phyloP scores from a whole-genome alignment of 345 rosid species.

The Corchorus olitorius region DNA sequence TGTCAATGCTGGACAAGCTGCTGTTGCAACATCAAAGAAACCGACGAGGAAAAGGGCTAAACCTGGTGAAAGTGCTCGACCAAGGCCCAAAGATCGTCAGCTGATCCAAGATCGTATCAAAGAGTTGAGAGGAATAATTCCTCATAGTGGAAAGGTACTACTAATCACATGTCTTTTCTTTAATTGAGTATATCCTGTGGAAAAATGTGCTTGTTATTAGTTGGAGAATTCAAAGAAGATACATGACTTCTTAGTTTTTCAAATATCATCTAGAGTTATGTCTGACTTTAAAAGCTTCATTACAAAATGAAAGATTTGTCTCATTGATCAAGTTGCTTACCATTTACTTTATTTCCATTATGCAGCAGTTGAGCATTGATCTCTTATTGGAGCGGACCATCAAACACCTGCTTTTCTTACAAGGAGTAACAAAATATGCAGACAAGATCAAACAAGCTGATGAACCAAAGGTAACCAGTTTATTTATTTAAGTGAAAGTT shows the following conservation, averaged over 20 bases:
- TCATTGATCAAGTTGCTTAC: background rate
- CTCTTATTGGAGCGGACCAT: conserved; percentile 77
- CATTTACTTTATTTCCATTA: conserved; percentile 10
- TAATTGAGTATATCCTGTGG: conserved; percentile 2
- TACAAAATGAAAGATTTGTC: background rate
- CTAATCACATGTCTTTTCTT: conserved; percentile 16
- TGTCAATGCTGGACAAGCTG: conserved; percentile 47
- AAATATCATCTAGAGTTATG: no score
- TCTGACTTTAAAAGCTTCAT: no score
- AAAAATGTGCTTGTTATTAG: background rate
- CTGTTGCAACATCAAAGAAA: conserved; percentile 40
- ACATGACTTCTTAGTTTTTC: no score
- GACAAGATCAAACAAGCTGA: conserved; percentile 71
- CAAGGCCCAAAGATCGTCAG: conserved; percentile 97
- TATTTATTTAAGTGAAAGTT: background rate
- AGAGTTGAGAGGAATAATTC: conserved; percentile 85
- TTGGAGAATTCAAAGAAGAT: background rate
- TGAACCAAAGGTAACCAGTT: conserved; percentile 61
- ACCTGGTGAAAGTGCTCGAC: conserved; percentile 79
- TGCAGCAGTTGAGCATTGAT: conserved; percentile 85
- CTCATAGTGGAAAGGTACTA: conserved; percentile 79
- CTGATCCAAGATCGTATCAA: conserved; percentile 91
- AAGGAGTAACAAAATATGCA: conserved; percentile 74
- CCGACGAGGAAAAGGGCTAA: conserved; percentile 66
- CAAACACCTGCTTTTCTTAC: conserved; percentile 88